Evolutionary conservation across 23 red algal species (phyloP), one percentile per base, ranked within the genome.

Genomic region (Gracilaria vermiculophylla): DNA sequence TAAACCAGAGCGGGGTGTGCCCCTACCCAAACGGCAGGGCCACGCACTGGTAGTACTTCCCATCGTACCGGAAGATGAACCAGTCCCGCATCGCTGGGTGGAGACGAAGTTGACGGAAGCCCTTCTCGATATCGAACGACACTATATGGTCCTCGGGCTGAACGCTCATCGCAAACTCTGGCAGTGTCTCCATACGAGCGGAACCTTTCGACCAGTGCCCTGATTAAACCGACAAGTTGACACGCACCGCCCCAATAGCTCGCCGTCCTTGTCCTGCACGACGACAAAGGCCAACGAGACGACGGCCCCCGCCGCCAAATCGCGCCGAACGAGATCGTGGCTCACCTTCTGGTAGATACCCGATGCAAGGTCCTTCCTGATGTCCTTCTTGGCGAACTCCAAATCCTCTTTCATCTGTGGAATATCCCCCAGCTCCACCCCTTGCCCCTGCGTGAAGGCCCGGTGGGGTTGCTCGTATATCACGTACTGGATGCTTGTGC

Each of bases 21-120:
- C 75, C 41, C 87, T 60, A 81, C 1, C 70, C 87, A 9, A 81
- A 91, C 3, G 76, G 74, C 12, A 91, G 34, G 19, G 73, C 62
- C 1, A 91, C 20, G 7, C 39, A 72, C 24, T 53, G 53, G 55
- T 73, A 91, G 57, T 31, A 80, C 3, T 20, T 7, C 4, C 57
- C 87, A 19, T 58, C 13, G 34, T 41, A 91, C 0, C 9, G 19
- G 57, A 80, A 91, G 1, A 81, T 73, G 23, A 91, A 81, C 47
- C 76, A 91, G 75, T 80, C 77, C 47, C 53, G 53, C 75, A 81
- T 72, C 5, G 51, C 36, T 21, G 87, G 87, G 0, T 16, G 24
- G 3, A 91, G 44, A 2, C 65, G 45, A 13, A 91, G 43, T 1
- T 79, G 73, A 2, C 64, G 10, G 31, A 81, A 91, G 5, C 61